Base-by-base conservation (phyloP, 768 basidiomycete species). In the Russula compacta region DNA sequence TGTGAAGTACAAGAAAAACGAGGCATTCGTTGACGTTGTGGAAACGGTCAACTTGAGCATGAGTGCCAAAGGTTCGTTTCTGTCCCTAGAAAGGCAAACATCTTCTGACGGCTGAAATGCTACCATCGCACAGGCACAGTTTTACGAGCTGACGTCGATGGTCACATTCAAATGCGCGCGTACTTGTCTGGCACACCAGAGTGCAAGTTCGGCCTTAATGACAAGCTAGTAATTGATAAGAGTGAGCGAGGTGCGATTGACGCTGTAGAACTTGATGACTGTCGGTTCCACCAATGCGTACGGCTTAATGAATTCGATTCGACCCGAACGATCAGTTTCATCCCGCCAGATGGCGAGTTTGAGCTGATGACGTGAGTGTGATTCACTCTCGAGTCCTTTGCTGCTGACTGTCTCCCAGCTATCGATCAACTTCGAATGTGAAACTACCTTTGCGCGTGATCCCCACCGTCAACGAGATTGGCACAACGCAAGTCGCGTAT, bases 1-100 rank as follows among this genome's bases (percentile, higher is more conserved):
- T 70, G 95, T 98, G 69, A 95, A 95, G 73, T 98, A 99, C 74
- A 89, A 97, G 78, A 99, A 98, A 81, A 99, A 99, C 66, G 97
- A 99, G 70, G 97, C 97, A 0, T 99, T 98, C 67, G 95, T 99
- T n/a, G 97, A 99, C 70, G 97, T 99, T 9, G 90, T 99, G 47
- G 97, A 99, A 76, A 91, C 82, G 2, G 91, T 99, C 63, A 98
- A 99, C 69, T 72, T 98, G 57, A 87, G 92, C 67, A 97, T 98
- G 95, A 95, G 92, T 71, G 89, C 94, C 2, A 98, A 95, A 77
- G 95, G 94, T 89, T 62, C 51, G 78, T 70, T 15, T 4, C 38
- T 5, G 66, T 70, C 17, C 4, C 38, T 5, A 66, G 14, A 49
- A 6, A 43, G 7, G 2, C 21, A 7, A 15, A 15, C n/a, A 24